These are phyloP conservation scores for Calocybe indica DNA, from an alignment of 768 basidiomycete genomes.

Conservation along the genomic window DNA sequence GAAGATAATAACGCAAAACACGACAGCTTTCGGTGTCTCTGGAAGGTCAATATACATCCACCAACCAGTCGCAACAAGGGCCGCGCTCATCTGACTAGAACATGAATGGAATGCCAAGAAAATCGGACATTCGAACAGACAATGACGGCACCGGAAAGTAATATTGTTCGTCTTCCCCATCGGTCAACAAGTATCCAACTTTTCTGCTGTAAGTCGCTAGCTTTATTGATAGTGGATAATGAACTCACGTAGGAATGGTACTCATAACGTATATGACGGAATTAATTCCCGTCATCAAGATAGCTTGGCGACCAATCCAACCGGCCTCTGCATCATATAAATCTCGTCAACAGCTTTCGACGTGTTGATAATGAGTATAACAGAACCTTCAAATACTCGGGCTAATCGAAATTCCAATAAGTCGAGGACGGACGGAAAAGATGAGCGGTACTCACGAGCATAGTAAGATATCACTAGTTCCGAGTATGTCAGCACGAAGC, in stretches of 20 bases:
- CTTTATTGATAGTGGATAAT: constrained; percentile 1
- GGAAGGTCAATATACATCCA: constrained; percentile 91
- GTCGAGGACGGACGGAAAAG: not conserved
- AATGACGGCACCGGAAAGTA: constrained; percentile 69
- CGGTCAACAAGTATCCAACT: constrained; percentile 86
- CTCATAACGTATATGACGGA: constrained; percentile 63
- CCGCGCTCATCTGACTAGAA: constrained; percentile 68
- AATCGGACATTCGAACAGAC: constrained; percentile 27
- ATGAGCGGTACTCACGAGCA: constrained; percentile 56
- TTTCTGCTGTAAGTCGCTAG: constrained; percentile 2
- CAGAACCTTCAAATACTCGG: constrained; percentile 84
- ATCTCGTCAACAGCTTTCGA: not conserved
- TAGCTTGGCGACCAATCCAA: constrained; percentile 81
- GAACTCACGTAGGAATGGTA: constrained; percentile 63
- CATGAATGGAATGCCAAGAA: not conserved
- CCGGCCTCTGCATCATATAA: constrained; percentile 55
- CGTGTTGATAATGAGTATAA: not conserved
- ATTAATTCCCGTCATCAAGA: constrained; percentile 88
- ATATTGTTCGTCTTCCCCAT: constrained; percentile 75
- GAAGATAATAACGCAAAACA: constrained; percentile 83
- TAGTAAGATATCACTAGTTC: constrained; percentile 87
- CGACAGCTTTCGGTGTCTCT: constrained; percentile 82
- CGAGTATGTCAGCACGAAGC: constrained; percentile 1
- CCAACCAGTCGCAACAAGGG: constrained; percentile 80
- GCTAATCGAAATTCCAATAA: constrained; percentile 34